Evolutionary conservation across 2,329 filamentous ascomycete species (phyloP).

Genomic region (Scedosporium dehoogii): DNA sequence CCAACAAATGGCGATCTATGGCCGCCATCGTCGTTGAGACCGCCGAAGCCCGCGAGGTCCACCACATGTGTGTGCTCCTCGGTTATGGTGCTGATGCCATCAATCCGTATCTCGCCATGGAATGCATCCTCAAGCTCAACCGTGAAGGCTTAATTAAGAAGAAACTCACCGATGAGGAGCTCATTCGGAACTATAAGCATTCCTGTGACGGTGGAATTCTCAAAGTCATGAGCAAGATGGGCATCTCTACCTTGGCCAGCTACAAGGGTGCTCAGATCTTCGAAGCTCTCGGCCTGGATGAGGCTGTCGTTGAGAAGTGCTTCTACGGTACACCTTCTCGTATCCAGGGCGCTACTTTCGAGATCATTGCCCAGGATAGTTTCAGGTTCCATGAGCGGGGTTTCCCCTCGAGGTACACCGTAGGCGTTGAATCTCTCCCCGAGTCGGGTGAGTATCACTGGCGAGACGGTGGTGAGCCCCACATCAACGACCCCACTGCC

Average conservation of each 20-base stretch:
- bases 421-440: constrained; percentile 67
- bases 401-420: constrained; percentile 71
- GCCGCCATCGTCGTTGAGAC: constrained; percentile 84
- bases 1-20: constrained; percentile 90
- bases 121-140: constrained; percentile 95
- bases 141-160: constrained; percentile 88
- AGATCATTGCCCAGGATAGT: constrained; percentile 85
- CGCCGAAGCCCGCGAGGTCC: constrained; percentile 90
- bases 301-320: constrained; percentile 84
- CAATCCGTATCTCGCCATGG: constrained; percentile 90
- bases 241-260: constrained; percentile 88
- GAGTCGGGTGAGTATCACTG: constrained; percentile 98
- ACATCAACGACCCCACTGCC: constrained; percentile 88
- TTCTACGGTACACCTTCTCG: constrained; percentile 91
- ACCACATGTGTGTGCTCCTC: constrained; percentile 97
- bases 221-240: constrained; percentile 99
- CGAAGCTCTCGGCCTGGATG: constrained; percentile 87
- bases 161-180: constrained; percentile 68
- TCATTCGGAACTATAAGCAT: constrained; percentile 94
- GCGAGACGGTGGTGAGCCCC: constrained; percentile 90
- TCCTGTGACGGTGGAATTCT: constrained; percentile 93
- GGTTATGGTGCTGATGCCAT: constrained; percentile 92
- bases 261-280: constrained; percentile 99
- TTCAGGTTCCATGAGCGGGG: constrained; percentile 93
- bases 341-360: constrained; percentile 89